Evolutionary conservation across 768 basidiomycete genomes (phyloP), one percentile per base, ranked within the genome.

Genomic region (Tulasnella sp.): DNA sequence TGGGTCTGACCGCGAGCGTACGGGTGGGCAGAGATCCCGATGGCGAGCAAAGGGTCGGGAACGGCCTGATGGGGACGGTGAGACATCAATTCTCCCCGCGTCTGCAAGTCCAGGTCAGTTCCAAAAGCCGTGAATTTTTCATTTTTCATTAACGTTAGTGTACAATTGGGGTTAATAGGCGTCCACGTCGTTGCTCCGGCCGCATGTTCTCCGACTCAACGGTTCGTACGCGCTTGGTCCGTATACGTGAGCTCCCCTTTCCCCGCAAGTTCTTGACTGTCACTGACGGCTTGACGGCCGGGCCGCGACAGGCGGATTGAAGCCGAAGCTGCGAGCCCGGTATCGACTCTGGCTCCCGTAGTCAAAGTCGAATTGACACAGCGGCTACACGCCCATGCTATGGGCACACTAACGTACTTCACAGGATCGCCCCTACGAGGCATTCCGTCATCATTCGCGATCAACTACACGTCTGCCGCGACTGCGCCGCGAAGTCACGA

Each of bases 21-120:
- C n/a, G n/a, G n/a, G n/a, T n/a, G n/a, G n/a, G n/a, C n/a, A n/a
- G n/a, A n/a, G n/a, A n/a, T n/a, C n/a, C n/a, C n/a, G n/a, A 48
- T 48, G 46, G 46, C 34, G 34, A 48, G 34, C 27, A n/a, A 29
- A 25, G 46, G 6, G 4, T 48, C 19, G 46, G 46, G 6, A 29
- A 39, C 12, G 34, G 25, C 27, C 34, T 58, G 19, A 34, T 49
- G 29, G 57, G 57, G n/a, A 40, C 57, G n/a, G 35, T 58, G n/a
- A 34, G 35, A 58, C 57, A 58, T 41, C 57, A 58, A 40, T 58
- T 54, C 49, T 58, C 57, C 21, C 49, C 57, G 29, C 12, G 32
- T 4, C 17, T 58, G 27, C 19, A 29, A 19, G 36, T 49, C 49
- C 15, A 35, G 12, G 51, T 53, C 15, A 40, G 51, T 23, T 14